These are phyloP conservation scores for Polysphondylium violaceum DNA, from an alignment of 78 protist genomes.

Conservation along the genomic window DNA sequence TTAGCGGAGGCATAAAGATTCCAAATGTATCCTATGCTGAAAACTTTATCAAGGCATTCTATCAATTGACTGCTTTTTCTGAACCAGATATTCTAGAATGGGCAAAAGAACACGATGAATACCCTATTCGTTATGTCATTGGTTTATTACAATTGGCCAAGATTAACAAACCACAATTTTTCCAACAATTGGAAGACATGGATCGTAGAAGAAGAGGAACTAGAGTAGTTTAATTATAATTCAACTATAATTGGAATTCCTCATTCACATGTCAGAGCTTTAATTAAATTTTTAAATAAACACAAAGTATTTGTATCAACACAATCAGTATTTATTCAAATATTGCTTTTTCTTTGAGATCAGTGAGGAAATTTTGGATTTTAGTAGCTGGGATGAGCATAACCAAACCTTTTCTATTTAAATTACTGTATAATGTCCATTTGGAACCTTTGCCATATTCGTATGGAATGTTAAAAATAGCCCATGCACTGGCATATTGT, in stretches of 20 bases:
- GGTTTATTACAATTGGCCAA: conserved; percentile 22
- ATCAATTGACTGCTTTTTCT: conserved; percentile 10
- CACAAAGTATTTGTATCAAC: not conserved
- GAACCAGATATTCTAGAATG: conserved; percentile 27
- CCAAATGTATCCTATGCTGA: conserved; percentile 64
- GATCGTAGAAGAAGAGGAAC: conserved; percentile 49
- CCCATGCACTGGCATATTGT: conserved; percentile 40
- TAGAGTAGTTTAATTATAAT: not conserved
- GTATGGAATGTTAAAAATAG: conserved; percentile 52
- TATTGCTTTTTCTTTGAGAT: conserved; percentile 40
- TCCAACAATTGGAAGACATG: conserved; percentile 52
- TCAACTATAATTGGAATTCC: too few species aligned
- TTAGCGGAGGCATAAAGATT: conserved; percentile 13
- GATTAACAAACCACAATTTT: conserved; percentile 1
- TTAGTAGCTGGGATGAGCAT: conserved; percentile 47
- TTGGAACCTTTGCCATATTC: conserved; percentile 46
- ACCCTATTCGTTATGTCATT: conserved; percentile 42
- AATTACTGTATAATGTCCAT: conserved; percentile 46
- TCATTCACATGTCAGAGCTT: too few species aligned
- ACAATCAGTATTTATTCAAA: conserved; percentile 4
- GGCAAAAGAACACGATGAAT: conserved; percentile 61
- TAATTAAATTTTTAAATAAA: not conserved
- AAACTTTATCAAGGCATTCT: conserved; percentile 28
- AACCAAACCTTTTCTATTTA: conserved; percentile 53
- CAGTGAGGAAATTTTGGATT: conserved; percentile 15